These are phyloP conservation scores for Aureobasidium sp. DNA, from an alignment of 2,329 filamentous ascomycete genomes.

Conservation along the genomic window DNA sequence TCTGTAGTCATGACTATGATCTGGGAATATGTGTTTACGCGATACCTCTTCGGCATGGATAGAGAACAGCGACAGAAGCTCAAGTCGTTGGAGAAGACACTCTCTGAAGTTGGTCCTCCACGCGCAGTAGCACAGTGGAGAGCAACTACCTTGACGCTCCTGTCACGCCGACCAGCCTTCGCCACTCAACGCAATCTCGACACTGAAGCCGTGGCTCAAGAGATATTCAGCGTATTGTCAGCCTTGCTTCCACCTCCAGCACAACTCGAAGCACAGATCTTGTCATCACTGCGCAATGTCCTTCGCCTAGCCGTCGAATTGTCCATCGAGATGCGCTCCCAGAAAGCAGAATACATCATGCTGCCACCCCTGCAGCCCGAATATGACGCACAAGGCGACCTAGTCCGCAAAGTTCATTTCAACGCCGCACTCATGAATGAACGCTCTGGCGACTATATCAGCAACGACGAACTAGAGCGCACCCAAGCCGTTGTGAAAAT, in stretches of 20 bases:
- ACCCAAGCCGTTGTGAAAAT: conserved; percentile 74
- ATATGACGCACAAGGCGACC: conserved; percentile 87
- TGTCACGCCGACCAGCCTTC: conserved; percentile 75
- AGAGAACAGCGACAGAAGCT: conserved; percentile 95
- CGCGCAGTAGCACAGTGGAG: conserved; percentile 96
- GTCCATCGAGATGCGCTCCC: conserved; percentile 93
- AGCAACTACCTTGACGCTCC: conserved; percentile 83
- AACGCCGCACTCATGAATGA: conserved; percentile 94
- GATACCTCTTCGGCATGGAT: conserved; percentile 98
- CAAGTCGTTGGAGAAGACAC: conserved; percentile 86
- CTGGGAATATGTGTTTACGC: conserved; percentile 96
- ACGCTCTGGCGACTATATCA: conserved; percentile 60
- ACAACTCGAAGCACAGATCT: conserved; percentile 70
- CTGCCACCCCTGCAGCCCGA: conserved; percentile 88
- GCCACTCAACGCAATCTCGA: conserved; percentile 75
- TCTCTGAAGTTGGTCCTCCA: conserved; percentile 77
- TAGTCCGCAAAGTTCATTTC: conserved; percentile 80
- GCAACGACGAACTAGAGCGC: conserved; percentile 73
- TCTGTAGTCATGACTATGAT: conserved; percentile 98
- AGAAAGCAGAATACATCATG: conserved; percentile 98
- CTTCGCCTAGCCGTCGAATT: conserved; percentile 82
- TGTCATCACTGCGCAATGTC: conserved; percentile 77
- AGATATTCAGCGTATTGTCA: conserved; percentile 75
- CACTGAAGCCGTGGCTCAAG: conserved; percentile 90
- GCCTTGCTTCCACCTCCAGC: conserved; percentile 79